Evolutionary conservation across 2,329 filamentous ascomycete species (phyloP).

Genomic region (Xylariaceae sp.): DNA sequence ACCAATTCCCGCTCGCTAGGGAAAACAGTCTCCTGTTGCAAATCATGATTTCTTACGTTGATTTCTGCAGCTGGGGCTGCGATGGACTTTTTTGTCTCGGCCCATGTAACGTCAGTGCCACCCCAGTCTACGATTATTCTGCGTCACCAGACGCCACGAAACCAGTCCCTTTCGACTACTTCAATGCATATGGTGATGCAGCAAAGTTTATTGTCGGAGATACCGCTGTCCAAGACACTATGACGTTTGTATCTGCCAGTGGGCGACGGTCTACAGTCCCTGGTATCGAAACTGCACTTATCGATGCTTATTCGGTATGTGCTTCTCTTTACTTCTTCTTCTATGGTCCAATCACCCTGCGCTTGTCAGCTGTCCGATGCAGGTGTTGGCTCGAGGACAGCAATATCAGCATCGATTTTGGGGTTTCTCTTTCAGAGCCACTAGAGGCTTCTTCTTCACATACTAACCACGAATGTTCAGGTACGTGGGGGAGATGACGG

Average conservation of each 20-base stretch:
- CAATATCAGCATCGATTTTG: too few relatives aligned
- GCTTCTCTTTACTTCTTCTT: slow-evolving; percentile 17
- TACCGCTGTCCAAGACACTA: slow-evolving; percentile 23
- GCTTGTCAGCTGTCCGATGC: too few relatives aligned
- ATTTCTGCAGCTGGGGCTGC: slow-evolving; percentile 2
- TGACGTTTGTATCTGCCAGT: slow-evolving; percentile 21
- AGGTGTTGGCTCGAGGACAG: too few relatives aligned
- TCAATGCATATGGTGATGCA: slow-evolving; percentile 18
- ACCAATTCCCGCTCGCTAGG: background rate
- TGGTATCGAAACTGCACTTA: slow-evolving; percentile 28
- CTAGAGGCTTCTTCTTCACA: too few relatives aligned
- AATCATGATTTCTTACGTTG: too few relatives aligned
- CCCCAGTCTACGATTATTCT: slow-evolving; percentile 9
- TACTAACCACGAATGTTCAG: too few relatives aligned
- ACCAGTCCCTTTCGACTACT: background rate
- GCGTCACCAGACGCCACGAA: slow-evolving; percentile 5
- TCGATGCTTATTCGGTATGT: slow-evolving; percentile 21
- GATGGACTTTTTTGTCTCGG: background rate
- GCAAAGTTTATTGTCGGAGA: slow-evolving; percentile 18
- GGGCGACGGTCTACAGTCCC: slow-evolving; percentile 16
- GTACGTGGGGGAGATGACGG: too few relatives aligned
- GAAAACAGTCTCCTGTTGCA: too few relatives aligned
- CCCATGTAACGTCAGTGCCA: slow-evolving; percentile 10
- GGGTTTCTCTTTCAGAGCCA: too few relatives aligned
- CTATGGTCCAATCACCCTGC: slow-evolving; percentile 6